Evolutionary conservation across 2,329 filamentous ascomycete genomes (phyloP), one percentile per base, ranked within the genome.

Genomic region (Exophiala calicioides): DNA sequence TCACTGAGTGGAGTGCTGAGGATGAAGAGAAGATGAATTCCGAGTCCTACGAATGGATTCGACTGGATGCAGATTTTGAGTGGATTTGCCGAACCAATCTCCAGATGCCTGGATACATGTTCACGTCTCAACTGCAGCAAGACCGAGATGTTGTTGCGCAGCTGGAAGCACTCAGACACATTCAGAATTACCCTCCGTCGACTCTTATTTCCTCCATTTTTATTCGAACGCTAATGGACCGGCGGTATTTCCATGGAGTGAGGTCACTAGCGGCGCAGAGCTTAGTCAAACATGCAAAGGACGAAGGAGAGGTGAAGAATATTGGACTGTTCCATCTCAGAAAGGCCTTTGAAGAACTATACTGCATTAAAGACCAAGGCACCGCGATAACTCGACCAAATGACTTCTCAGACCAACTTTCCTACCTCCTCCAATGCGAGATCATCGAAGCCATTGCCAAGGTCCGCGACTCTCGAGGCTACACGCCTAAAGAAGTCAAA

Each of bases 31-130:
- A 83, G 60, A 97, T 98, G 90, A 89, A 93, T 46, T 83, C 90
- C 55, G 93, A 98, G 64, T 95, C 89, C 0, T 98, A 96, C 62
- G 93, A 98, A 65, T 98, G 94, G 93, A 95, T 98, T 58, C 85
- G 93, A 15, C 87, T 97, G 70, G 93, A 98, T 66, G 90, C 91
- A 12, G 94, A 98, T 68, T 97, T 97, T 58, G 93, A 98, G 66
- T 98, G 93, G 93, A 84, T 96, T 47, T 93, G 53, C 68, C 85
- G 85, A 57, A 87, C 95, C 67, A 84, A 85, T 51, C 72, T 85
- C 37, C 85, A 84, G 54, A 89, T 96, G 78, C 89, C 89, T 34
- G 82, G 88, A 3, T 97, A 97, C 74, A 98, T 98, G 94, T 96
- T 93, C 65, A 82, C 95, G 48, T 96, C 93, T 16, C 93, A 98